Percentiles rank a stretch among this genome's conserved stretches.
phyloP scores from a whole-genome alignment of 2,329 filamentous ascomycete species.

The Metarhizium anisopliae region DNA sequence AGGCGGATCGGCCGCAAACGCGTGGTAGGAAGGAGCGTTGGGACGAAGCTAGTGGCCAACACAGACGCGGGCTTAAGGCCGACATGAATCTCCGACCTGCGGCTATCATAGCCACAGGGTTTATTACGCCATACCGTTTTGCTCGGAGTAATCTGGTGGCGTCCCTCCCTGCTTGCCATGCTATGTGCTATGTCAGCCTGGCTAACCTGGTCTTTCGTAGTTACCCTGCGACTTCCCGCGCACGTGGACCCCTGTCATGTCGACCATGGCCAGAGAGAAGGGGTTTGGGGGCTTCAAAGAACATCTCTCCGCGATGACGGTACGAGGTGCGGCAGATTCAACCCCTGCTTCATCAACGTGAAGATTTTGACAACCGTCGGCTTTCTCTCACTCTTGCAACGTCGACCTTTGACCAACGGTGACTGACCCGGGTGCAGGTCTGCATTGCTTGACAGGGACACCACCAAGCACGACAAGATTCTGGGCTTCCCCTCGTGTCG shows the following conservation, averaged over 20 bases:
- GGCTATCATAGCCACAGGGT: neutral
- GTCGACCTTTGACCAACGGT: neutral
- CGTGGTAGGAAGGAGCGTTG: neutral
- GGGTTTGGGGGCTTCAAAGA: too few relatives aligned
- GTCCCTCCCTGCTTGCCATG: too few relatives aligned
- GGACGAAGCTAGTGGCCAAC: neutral
- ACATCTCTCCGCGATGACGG: neutral
- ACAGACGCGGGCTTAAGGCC: neutral
- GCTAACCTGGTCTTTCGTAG: too few relatives aligned
- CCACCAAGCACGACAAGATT: too few relatives aligned
- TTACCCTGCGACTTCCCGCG: too few relatives aligned
- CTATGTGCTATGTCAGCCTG: too few relatives aligned
- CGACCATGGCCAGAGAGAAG: too few relatives aligned
- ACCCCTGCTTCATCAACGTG: neutral
- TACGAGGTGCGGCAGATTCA: neutral
- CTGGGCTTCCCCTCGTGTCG: too few relatives aligned
- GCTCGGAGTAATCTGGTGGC: neutral
- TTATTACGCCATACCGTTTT: neutral
- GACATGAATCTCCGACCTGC: neutral
- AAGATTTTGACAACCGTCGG: neutral
- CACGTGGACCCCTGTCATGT: too few relatives aligned
- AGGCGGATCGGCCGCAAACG: neutral
- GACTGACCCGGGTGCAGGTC: too few relatives aligned
- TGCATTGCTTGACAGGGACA: too few relatives aligned
- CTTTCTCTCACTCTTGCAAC: neutral